Base-by-base conservation (phyloP, 139 green algal genomes). In the Zygnema circumcarinatum region DNA sequence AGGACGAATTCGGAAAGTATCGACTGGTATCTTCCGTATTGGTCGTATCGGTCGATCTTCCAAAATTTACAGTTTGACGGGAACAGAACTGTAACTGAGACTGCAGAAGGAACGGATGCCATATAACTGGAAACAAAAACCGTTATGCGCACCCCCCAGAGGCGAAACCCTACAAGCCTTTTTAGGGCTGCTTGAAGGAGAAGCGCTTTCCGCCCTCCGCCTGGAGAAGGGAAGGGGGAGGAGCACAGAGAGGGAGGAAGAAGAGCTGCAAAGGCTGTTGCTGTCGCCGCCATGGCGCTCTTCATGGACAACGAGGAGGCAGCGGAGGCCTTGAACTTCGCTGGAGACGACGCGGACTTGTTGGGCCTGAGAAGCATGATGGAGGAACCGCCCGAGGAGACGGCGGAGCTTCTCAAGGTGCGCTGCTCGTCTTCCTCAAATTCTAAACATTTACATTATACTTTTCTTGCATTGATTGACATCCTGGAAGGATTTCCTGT, bases 371-470 rank as follows among this genome's bases (percentile, higher is more conserved):
- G 53, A 38, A 86, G 80, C 53, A 39, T 86, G 42, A 38, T 42
- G 53, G 80, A 86, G 31, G 80, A 86, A 40, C 74, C 40, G 25
- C 80, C 39, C 29, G 80, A 86, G 53, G 80, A 86, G 80, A 33
- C 32, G 32, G 80, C 54, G n/a, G 54, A 80, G 41, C 47, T 39
- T 39, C 29, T 86, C 1, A 82, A 80, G 41, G 80, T 86, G 36
- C 42, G 76, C 29, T 11, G 11, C 2, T 39, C 2, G 3, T 7
- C 0, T 0, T 81, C 74, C 74, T 11, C 74, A n/a, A 16, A 38
- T 67, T 16, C n/a, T n/a, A n/a, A n/a, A n/a, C n/a, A n/a, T n/a
- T n/a, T n/a, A n/a, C n/a, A n/a, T n/a, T 35, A 16, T 7, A 35
- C 67, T 7, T 35, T 35, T 7, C 67, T 20, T 35, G 16, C 67